Percentiles rank a stretch among this genome's conserved stretches.
phyloP scores from a whole-genome alignment of 2,329 filamentous ascomycete species.

The Orbilia brochopaga region DNA sequence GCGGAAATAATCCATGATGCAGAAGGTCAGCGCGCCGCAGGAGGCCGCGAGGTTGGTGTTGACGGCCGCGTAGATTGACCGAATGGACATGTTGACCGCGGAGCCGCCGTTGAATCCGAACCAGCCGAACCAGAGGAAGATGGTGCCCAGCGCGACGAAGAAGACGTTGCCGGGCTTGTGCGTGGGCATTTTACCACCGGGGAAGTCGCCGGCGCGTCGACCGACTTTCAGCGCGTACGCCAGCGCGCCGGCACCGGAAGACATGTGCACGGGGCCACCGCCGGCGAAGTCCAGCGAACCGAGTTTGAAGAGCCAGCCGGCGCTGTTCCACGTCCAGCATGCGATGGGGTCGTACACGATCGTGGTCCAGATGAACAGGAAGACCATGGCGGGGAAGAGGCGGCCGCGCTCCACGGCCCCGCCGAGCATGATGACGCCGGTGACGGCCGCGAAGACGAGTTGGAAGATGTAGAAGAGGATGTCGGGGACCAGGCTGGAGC shows the following conservation, averaged over 20 bases:
- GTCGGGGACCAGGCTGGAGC: slow-evolving; percentile 66
- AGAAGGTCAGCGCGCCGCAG: slow-evolving; percentile 65
- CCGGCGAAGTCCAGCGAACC: slow-evolving; percentile 68
- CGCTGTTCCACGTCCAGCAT: slow-evolving; percentile 76
- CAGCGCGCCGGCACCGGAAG: slow-evolving; percentile 68
- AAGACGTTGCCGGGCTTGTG: slow-evolving; percentile 68
- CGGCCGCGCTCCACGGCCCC: slow-evolving; percentile 66
- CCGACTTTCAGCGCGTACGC: slow-evolving; percentile 70
- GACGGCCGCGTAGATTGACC: slow-evolving; percentile 64
- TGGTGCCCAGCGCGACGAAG: slow-evolving; percentile 69
- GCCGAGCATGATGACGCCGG: slow-evolving; percentile 70
- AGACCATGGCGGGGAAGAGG: slow-evolving; percentile 49
- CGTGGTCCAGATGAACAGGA: slow-evolving; percentile 70
- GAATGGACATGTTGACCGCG: slow-evolving; percentile 50
- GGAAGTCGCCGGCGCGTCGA: slow-evolving; percentile 64
- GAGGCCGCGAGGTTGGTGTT: slow-evolving; percentile 67
- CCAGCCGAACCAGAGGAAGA: slow-evolving; percentile 71
- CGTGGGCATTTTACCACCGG: slow-evolving; percentile 56
- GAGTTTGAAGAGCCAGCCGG: slow-evolving; percentile 69
- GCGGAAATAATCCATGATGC: slow-evolving; percentile 63
- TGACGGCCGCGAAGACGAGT: slow-evolving; percentile 67
- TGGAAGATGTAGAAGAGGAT: slow-evolving; percentile 72
- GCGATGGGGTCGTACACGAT: slow-evolving; percentile 90
- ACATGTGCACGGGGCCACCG: slow-evolving; percentile 70
- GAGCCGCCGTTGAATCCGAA: slow-evolving; percentile 62